Conservation (phyloP, 2,329 filamentous ascomycete genomes). For the Xylaria sp. region DNA sequence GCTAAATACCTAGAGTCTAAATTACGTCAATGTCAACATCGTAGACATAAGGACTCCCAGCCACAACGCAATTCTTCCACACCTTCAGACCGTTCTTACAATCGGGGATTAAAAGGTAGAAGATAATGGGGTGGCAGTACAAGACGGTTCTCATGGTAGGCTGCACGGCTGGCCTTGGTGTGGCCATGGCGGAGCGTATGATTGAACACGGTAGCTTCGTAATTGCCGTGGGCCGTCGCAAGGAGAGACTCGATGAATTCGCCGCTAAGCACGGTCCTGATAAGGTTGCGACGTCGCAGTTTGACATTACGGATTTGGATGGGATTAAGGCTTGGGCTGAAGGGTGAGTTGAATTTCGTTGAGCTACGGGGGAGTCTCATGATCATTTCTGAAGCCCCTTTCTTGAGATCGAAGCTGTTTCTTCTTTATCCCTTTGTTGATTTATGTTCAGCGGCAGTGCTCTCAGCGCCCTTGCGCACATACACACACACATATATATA, state of each 20-base stretch:
- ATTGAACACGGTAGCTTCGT: slow-evolving; percentile 62
- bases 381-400: not conserved
- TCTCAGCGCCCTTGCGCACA: not conserved
- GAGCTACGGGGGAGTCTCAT: not conserved
- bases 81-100: not conserved
- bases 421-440: not conserved
- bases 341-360: slow-evolving; percentile 46
- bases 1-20: slow-evolving; percentile 19
- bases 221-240: slow-evolving; percentile 66
- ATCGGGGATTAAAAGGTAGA: not conserved
- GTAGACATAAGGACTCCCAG: not conserved
- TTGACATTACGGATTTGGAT: slow-evolving; percentile 58
- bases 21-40: not conserved
- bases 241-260: slow-evolving; percentile 63
- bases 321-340: slow-evolving; percentile 56
- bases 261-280: slow-evolving; percentile 59
- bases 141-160: slow-evolving; percentile 49
- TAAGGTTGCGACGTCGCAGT: slow-evolving; percentile 54
- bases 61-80: not conserved
- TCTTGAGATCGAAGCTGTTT: not conserved
- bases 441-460: not conserved
- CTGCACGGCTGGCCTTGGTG: slow-evolving; percentile 47
- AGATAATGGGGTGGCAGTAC: slow-evolving; percentile 45
- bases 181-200: slow-evolving; percentile 49
- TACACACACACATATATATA: not conserved